phyloP scores from a whole-genome alignment of 2,329 filamentous ascomycete genomes.

The Trichoderma simmonsii region DNA sequence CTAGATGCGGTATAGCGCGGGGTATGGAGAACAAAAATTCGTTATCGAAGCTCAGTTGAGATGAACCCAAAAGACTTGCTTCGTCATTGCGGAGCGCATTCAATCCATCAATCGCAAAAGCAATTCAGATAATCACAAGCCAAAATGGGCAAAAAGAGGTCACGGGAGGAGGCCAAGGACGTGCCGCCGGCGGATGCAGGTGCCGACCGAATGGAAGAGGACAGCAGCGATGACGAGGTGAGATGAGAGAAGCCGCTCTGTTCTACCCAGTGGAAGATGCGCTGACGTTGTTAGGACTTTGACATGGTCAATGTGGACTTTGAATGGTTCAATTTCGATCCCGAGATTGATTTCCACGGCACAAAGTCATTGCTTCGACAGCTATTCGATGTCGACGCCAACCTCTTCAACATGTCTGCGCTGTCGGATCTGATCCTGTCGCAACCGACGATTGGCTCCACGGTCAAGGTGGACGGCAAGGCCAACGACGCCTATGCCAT shows the following conservation, averaged over 20 bases:
- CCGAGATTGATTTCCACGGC: constrained; percentile 89
- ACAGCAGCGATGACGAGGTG: constrained; percentile 55
- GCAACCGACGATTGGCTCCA: constrained; percentile 85
- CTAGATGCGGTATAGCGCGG: constrained; percentile 40
- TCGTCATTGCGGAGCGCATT: neutral
- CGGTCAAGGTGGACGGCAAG: constrained; percentile 95
- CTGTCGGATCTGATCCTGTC: constrained; percentile 83
- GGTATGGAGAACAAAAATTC: constrained; percentile 25
- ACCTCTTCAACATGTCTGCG: constrained; percentile 81
- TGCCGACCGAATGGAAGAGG: constrained; percentile 49
- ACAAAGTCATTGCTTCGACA: constrained; percentile 87
- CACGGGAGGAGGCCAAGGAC: constrained; percentile 47
- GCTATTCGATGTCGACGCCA: constrained; percentile 83
- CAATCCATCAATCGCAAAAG: neutral
- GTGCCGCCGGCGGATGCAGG: constrained; percentile 40
- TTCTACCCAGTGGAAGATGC: neutral
- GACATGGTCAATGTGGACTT: constrained; percentile 95
- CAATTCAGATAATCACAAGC: neutral
- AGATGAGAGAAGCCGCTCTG: constrained; percentile 12
- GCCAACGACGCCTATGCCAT: constrained; percentile 91
- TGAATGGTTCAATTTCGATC: constrained; percentile 96
- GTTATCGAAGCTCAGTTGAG: constrained; percentile 14
- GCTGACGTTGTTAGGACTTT: constrained; percentile 60
- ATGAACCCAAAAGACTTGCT: neutral
- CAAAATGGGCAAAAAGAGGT: constrained; percentile 50